Evolutionary conservation across 1,139 yeast genomes (phyloP).

Genomic region (Blastobotrys proliferans): DNA sequence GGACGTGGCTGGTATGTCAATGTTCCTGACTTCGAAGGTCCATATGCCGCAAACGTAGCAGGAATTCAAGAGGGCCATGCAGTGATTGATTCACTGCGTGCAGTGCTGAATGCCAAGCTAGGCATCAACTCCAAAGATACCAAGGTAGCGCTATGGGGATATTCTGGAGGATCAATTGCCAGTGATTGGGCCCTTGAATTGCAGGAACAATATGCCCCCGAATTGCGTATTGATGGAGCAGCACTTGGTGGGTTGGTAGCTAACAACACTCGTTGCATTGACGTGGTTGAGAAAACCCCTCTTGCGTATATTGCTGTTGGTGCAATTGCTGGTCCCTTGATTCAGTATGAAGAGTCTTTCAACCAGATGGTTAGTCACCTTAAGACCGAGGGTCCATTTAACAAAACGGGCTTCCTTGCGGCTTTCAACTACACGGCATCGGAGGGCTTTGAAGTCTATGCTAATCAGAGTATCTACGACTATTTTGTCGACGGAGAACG

Average conservation of each 20-base stretch:
- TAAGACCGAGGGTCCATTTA: no score
- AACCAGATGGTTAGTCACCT: no score
- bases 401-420: no score
- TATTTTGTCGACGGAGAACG: no score
- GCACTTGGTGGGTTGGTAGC: slow-evolving; percentile 29
- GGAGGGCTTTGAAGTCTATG: no score
- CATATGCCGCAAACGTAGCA: slow-evolving; percentile 24
- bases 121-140: slow-evolving; percentile 19
- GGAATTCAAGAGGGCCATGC: slow-evolving; percentile 27
- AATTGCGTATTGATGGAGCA: slow-evolving; percentile 26
- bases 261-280: slow-evolving; percentile 24
- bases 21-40: slow-evolving; percentile 31
- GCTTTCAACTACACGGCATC: no score
- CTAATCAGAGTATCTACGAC: no score
- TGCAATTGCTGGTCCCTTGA: no score
- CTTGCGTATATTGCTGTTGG: no score
- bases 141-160: slow-evolving; percentile 27
- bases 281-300: no score
- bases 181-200: slow-evolving; percentile 33
- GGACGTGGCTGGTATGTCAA: slow-evolving; percentile 20
- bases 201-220: slow-evolving; percentile 30
- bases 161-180: slow-evolving; percentile 33
- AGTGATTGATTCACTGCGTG: slow-evolving; percentile 28
- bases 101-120: slow-evolving; percentile 18
- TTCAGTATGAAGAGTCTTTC: no score